Percentiles rank a stretch among this genome's conserved stretches.
Evolutionary conservation across 2,329 filamentous ascomycete genomes (phyloP).

Genomic region (Sphaerulina musiva): DNA sequence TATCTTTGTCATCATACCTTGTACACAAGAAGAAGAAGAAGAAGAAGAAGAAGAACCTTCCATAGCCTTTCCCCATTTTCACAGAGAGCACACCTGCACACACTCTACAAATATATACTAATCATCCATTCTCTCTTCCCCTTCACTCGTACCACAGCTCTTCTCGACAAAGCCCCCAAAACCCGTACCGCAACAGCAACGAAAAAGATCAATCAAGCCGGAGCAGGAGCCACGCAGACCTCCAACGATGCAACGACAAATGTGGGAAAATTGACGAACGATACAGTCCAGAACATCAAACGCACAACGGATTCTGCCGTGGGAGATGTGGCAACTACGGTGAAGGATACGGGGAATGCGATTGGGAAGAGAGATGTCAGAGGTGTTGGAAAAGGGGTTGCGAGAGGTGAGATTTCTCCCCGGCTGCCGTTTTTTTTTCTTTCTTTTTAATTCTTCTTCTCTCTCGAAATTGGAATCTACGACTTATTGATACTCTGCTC

Average conservation of each 20-base stretch:
- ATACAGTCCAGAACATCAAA: conserved; percentile 32
- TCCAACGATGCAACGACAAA: conserved; percentile 33
- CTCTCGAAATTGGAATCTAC: neutral
- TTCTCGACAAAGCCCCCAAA: conserved; percentile 33
- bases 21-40: no score
- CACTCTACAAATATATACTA: no score
- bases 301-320: conserved; percentile 26
- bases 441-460: neutral
- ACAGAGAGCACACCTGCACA: no score
- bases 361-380: conserved; percentile 28
- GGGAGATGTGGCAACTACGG: conserved; percentile 28
- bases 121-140: no score
- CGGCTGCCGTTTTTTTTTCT: no score
- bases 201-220: conserved; percentile 32
- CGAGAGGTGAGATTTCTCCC: conserved; percentile 10
- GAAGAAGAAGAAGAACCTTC: no score
- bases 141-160: conserved; percentile 16
- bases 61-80: no score
- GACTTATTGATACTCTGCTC: conserved; percentile 10
- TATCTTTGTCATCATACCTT: no score
- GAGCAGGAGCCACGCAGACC: conserved; percentile 34
- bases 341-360: conserved; percentile 25
- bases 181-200: conserved; percentile 27
- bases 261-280: conserved; percentile 33
- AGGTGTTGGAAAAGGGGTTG: conserved; percentile 24